These are phyloP conservation scores for Pseudocercospora macadamiae DNA, from an alignment of 2,329 filamentous ascomycete species.

Conservation along the genomic window DNA sequence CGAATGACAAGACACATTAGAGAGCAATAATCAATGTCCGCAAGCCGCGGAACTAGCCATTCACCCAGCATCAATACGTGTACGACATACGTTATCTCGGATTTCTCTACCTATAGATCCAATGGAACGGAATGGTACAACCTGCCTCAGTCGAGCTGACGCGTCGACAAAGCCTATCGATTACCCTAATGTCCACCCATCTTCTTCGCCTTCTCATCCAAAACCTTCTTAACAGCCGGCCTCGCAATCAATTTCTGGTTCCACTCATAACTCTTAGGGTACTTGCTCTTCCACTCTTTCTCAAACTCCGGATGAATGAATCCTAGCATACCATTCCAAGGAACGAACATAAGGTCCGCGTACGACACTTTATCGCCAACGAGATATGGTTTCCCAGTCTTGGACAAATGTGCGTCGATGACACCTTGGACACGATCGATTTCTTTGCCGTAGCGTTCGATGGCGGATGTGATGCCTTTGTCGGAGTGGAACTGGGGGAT, in stretches of 20 bases:
- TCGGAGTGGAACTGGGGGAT: slow-evolving; percentile 17
- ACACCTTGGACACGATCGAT: slow-evolving; percentile 50
- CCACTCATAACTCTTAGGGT: slow-evolving; percentile 34
- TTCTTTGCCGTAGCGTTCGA: slow-evolving; percentile 51
- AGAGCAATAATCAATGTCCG: too few relatives aligned
- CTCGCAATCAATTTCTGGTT: slow-evolving; percentile 33
- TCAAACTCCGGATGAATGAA: slow-evolving; percentile 29
- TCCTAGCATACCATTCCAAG: slow-evolving; percentile 36
- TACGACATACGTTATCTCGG: too few relatives aligned
- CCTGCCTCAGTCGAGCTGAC: too few relatives aligned
- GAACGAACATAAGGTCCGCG: slow-evolving; percentile 46
- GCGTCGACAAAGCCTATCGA: too few relatives aligned
- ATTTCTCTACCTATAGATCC: too few relatives aligned
- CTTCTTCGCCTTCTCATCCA: slow-evolving; percentile 5
- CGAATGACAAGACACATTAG: too few relatives aligned
- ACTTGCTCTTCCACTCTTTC: slow-evolving; percentile 31
- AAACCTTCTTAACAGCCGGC: slow-evolving; percentile 34
- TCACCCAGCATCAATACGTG: too few relatives aligned
- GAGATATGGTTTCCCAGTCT: slow-evolving; percentile 42
- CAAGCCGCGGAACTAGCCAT: too few relatives aligned
- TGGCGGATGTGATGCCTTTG: slow-evolving; percentile 41
- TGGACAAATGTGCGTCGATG: slow-evolving; percentile 44
- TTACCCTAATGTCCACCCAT: background rate
- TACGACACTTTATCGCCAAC: slow-evolving; percentile 48
- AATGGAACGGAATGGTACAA: too few relatives aligned